Evolutionary conservation across 345 rosid genomes (phyloP).

Genomic region (Citrus glauca): DNA sequence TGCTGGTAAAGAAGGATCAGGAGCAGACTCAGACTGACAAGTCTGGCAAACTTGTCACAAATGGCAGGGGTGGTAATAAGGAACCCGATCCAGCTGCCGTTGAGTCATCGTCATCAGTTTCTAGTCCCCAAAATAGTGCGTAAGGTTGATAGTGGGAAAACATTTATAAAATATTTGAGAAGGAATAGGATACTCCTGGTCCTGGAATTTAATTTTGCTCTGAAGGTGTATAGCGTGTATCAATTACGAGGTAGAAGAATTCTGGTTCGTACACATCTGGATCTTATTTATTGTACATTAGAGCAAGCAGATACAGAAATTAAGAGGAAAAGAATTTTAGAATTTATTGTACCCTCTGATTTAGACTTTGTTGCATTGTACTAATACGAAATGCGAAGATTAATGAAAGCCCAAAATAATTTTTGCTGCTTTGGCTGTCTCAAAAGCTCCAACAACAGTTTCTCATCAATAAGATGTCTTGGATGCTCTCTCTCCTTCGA

Average conservation of each 20-base stretch:
- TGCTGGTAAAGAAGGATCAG: constrained; percentile 71
- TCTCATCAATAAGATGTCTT: not conserved
- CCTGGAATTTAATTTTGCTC: not conserved
- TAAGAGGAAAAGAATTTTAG: not conserved
- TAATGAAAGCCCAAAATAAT: not conserved
- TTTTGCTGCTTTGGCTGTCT: not conserved
- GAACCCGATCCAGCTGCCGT: constrained; percentile 39
- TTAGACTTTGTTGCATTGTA: not conserved
- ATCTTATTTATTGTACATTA: constrained; percentile 5
- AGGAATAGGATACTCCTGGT: not conserved
- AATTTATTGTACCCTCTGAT: not conserved
- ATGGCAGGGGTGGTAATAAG: constrained; percentile 37
- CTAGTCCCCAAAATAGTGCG: constrained; percentile 36
- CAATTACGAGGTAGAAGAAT: not conserved
- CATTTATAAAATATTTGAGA: not conserved
- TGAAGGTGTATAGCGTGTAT: not conserved
- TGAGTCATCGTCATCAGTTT: constrained; percentile 56
- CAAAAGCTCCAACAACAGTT: not conserved
- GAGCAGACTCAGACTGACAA: constrained; percentile 45
- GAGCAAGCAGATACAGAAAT: constrained; percentile 13
- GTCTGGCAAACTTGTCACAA: constrained; percentile 39
- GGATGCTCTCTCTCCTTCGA: not conserved
- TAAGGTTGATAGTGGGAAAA: constrained; percentile 2
- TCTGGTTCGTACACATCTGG: not conserved
- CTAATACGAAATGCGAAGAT: not conserved